These are phyloP conservation scores for Scedosporium aurantiacum DNA, from an alignment of 2,329 filamentous ascomycete genomes.

Conservation along the genomic window DNA sequence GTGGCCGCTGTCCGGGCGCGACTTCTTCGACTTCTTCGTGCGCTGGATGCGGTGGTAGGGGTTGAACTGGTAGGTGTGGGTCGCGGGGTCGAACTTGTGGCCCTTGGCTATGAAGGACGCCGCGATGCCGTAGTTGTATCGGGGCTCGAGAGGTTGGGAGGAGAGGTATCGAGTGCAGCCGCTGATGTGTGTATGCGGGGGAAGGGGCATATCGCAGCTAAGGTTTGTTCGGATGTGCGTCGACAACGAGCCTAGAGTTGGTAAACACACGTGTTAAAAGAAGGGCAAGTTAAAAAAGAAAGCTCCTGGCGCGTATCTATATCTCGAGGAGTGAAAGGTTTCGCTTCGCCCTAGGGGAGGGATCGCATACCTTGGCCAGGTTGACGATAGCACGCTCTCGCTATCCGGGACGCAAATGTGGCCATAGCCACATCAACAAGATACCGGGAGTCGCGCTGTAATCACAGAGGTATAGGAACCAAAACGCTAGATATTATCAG, in stretches of 20 bases:
- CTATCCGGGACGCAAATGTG: neutral
- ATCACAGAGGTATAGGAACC: neutral
- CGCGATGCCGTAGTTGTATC: slow-evolving; percentile 58
- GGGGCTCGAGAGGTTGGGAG: slow-evolving; percentile 11
- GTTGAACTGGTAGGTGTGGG: slow-evolving; percentile 63
- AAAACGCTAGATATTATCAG: too few relatives aligned
- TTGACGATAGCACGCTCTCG: slow-evolving; percentile 3
- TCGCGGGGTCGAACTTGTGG: slow-evolving; percentile 53
- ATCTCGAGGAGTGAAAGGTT: neutral
- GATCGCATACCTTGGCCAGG: neutral
- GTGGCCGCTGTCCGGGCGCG: slow-evolving; percentile 71
- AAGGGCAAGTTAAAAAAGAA: neutral
- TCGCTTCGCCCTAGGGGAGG: neutral
- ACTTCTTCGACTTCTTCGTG: slow-evolving; percentile 40
- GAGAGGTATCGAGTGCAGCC: neutral
- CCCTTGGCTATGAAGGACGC: slow-evolving; percentile 68
- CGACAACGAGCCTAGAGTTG: neutral
- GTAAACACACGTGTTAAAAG: neutral
- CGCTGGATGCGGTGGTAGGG: slow-evolving; percentile 48
- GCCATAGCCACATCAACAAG: slow-evolving; percentile 3
- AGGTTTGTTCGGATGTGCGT: neutral
- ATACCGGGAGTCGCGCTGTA: neutral
- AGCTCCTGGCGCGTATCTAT: too few relatives aligned
- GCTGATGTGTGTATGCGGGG: neutral
- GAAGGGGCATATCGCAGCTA: neutral